Percentiles rank a stretch among this genome's conserved stretches.
Evolutionary conservation across 2,329 filamentous ascomycete species (phyloP).

Genomic region (Karstenula rhodostoma): DNA sequence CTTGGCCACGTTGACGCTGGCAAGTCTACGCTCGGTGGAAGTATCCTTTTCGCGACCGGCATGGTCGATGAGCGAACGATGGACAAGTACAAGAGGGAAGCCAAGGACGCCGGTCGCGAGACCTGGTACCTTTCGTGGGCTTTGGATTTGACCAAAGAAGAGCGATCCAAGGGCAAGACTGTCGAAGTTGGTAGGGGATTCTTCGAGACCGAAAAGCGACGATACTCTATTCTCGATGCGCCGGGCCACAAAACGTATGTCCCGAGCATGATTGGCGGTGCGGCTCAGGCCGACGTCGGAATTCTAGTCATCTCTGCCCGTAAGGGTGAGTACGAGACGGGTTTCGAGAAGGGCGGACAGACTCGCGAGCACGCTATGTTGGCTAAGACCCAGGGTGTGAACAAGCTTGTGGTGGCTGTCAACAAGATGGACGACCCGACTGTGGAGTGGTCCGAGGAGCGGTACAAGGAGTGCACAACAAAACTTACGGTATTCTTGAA

Average conservation of each 20-base stretch:
- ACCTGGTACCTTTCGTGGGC: constrained; percentile 99
- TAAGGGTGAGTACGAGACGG: constrained; percentile 98
- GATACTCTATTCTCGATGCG: constrained; percentile 96
- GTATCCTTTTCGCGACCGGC: constrained; percentile 89
- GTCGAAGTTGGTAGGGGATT: constrained; percentile 95
- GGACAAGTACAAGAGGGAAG: constrained; percentile 91
- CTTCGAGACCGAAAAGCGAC: constrained; percentile 91
- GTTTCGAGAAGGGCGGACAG: constrained; percentile 95
- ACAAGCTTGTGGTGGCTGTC: constrained; percentile 85
- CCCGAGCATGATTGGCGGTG: constrained; percentile 96
- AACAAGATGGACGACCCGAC: constrained; percentile 99
- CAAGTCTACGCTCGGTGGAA: constrained; percentile 94
- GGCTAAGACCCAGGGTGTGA: constrained; percentile 97
- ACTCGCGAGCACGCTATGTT: constrained; percentile 97
- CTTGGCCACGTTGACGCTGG: constrained; percentile 98
- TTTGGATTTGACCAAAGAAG: constrained; percentile 95
- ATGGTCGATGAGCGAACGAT: constrained; percentile 99
- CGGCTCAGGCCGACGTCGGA: constrained; percentile 70
- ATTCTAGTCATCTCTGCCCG: constrained; percentile 95
- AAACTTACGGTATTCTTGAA: constrained; percentile 91
- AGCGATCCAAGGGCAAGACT: constrained; percentile 95
- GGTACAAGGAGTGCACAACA: constrained; percentile 87
- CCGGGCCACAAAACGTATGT: constrained; percentile 66
- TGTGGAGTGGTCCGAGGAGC: constrained; percentile 92
- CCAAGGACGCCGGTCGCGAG: constrained; percentile 94